These are phyloP conservation scores for Pichia sp. DNA, from an alignment of 1,139 yeast genomes.

Conservation along the genomic window DNA sequence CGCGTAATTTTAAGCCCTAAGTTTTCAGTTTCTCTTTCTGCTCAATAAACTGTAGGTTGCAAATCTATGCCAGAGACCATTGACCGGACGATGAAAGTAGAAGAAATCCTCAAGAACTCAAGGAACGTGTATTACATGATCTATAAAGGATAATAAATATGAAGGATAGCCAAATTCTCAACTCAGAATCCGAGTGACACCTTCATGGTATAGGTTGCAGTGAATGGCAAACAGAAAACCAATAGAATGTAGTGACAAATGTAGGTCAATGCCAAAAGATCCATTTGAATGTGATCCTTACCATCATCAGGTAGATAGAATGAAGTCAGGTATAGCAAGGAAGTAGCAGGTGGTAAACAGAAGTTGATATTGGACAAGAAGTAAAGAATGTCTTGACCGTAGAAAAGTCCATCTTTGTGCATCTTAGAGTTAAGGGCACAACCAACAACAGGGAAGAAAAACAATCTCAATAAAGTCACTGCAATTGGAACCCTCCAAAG, in stretches of 20 bases:
- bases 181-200: conserved; percentile 29
- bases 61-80: too few species aligned
- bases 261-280: conserved; percentile 70
- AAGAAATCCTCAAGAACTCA: too few species aligned
- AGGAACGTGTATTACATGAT: too few species aligned
- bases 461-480: conserved; percentile 40
- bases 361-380: conserved; percentile 74
- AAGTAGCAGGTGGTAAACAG: conserved; percentile 83
- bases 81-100: too few species aligned
- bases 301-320: conserved; percentile 63
- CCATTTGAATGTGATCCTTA: conserved; percentile 67
- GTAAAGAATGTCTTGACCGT: conserved; percentile 49
- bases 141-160: too few species aligned
- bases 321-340: conserved; percentile 77
- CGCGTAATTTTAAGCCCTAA: too few species aligned
- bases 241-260: conserved; percentile 61
- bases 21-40: too few species aligned
- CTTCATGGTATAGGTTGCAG: conserved; percentile 51
- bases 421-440: conserved; percentile 48
- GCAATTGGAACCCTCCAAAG: conserved; percentile 57
- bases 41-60: too few species aligned
- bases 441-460: conserved; percentile 56
- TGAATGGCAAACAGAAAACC: conserved; percentile 56
- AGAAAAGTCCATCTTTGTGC: conserved; percentile 41
- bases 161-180: too few species aligned